Percentiles rank a stretch among this genome's conserved stretches.
Evolutionary conservation across 495 filamentous ascomycete species (phyloP).

Genomic region (Annulohypoxylon stygium): DNA sequence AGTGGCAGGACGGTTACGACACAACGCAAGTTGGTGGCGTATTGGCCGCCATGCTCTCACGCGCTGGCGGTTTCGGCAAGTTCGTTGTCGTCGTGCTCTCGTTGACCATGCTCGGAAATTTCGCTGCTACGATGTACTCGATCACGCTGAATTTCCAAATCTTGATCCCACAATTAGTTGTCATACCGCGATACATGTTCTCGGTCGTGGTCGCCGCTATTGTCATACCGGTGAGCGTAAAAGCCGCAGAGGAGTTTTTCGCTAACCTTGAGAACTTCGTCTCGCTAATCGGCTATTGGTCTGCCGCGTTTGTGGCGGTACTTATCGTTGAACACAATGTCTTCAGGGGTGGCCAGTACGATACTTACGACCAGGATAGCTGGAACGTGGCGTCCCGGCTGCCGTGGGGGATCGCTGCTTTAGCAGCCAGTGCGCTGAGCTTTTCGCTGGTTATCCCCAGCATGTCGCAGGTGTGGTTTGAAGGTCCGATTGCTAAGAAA

Average conservation of each 20-base stretch:
- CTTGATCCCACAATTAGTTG: conserved; percentile 60
- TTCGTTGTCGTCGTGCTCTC: conserved; percentile 67
- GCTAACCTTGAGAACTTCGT: conserved; percentile 66
- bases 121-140: conserved; percentile 62
- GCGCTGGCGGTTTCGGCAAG: conserved; percentile 67
- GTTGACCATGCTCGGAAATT: conserved; percentile 66
- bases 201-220: conserved; percentile 63
- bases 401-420: conserved; percentile 63
- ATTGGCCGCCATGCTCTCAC: conserved; percentile 66
- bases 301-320: conserved; percentile 65
- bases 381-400: conserved; percentile 63
- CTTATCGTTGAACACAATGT: conserved; percentile 64
- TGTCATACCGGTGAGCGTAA: conserved; percentile 66
- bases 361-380: conserved; percentile 58
- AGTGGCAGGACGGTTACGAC: conserved; percentile 63
- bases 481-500: conserved; percentile 65
- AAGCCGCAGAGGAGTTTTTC: conserved; percentile 65
- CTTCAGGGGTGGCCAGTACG: conserved; percentile 55
- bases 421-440: conserved; percentile 54
- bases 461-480: conserved; percentile 69
- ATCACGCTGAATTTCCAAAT: conserved; percentile 71
- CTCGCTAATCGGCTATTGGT: conserved; percentile 69
- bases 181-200: conserved; percentile 66
- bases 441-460: conserved; percentile 65
- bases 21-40: conserved; percentile 65